A percentile compares a stretch with the other conserved stretches of the same genome.
These are phyloP conservation scores for Pythium rhizo-oryzae DNA, from an alignment of 352 stramenopile genomes.

Conservation along the genomic window DNA sequence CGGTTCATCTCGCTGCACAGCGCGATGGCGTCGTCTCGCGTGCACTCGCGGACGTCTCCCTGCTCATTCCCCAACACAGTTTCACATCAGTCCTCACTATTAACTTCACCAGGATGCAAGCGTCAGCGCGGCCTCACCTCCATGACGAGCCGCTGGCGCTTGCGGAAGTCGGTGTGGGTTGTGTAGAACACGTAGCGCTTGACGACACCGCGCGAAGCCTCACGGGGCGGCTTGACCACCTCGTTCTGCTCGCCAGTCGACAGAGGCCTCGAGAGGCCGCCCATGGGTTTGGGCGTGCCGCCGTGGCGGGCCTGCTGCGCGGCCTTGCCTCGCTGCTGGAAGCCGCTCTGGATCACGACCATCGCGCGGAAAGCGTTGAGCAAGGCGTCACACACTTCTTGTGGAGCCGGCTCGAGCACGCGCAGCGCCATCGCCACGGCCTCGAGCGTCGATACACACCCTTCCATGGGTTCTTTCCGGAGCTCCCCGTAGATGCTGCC, in stretches of 20 bases:
- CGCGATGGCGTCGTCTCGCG: conserved; percentile 55
- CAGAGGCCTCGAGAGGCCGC: background rate
- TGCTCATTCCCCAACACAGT: too few relatives aligned
- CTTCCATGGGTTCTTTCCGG: conserved; percentile 69
- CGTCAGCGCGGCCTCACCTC: conserved; percentile 30
- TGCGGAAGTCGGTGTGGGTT: conserved; percentile 57
- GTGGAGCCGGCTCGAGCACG: conserved; percentile 39
- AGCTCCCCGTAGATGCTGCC: conserved; percentile 70
- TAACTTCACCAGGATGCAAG: too few relatives aligned
- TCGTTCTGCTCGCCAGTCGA: conserved; percentile 1
- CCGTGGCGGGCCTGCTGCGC: conserved; percentile 19
- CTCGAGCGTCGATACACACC: conserved; percentile 77
- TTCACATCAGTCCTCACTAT: too few relatives aligned
- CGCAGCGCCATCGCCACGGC: conserved; percentile 55
- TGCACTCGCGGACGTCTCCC: conserved; percentile 46
- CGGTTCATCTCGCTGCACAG: conserved; percentile 52
- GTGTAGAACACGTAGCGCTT: conserved; percentile 63
- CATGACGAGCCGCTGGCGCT: conserved; percentile 54
- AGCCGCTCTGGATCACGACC: conserved; percentile 58
- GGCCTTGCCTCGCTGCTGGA: conserved; percentile 29
- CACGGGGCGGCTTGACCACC: background rate
- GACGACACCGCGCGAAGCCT: conserved; percentile 13
- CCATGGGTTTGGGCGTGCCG: conserved; percentile 21
- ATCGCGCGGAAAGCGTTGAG: conserved; percentile 54
- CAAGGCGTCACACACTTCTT: conserved; percentile 33